Percentiles rank a stretch among this genome's conserved stretches.
Conservation (phyloP, 2,329 filamentous ascomycete species). For the Trichoderma oligosporum region DNA sequence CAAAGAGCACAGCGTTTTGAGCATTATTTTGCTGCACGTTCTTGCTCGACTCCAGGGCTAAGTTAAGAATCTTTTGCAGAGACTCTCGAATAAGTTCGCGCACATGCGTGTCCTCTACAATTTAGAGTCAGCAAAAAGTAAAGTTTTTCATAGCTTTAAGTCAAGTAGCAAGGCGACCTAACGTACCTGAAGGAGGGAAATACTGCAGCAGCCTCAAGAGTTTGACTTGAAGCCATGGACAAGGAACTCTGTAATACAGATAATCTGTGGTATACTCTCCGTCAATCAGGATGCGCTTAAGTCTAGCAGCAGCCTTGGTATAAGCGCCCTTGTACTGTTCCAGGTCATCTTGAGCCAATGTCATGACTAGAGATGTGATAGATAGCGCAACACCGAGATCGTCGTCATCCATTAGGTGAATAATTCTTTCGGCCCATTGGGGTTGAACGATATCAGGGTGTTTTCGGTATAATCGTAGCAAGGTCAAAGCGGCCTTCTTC, state of each 20-base stretch:
- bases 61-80: slow-evolving; percentile 83
- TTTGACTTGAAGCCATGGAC: slow-evolving; percentile 97
- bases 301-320: slow-evolving; percentile 81
- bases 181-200: slow-evolving; percentile 83
- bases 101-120: slow-evolving; percentile 83
- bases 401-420: slow-evolving; percentile 95
- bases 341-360: slow-evolving; percentile 87
- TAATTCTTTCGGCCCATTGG: slow-evolving; percentile 96
- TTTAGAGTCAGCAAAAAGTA: neutral
- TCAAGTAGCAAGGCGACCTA: no score
- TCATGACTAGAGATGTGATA: slow-evolving; percentile 92
- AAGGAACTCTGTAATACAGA: slow-evolving; percentile 98
- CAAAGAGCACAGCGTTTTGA: slow-evolving; percentile 95
- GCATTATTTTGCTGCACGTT: slow-evolving; percentile 99
- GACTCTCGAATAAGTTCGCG: slow-evolving; percentile 89
- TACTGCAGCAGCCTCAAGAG: slow-evolving; percentile 88
- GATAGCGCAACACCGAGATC: slow-evolving; percentile 94
- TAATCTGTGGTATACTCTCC: slow-evolving; percentile 88
- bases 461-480: slow-evolving; percentile 91
- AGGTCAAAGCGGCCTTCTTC: slow-evolving; percentile 94
- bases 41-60: slow-evolving; percentile 89
- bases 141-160: neutral
- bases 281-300: slow-evolving; percentile 89
- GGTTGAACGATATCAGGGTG: slow-evolving; percentile 89
- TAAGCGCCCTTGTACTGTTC: slow-evolving; percentile 94